Base-by-base conservation (phyloP, 768 basidiomycete species). In the Gymnopilus junonius region DNA sequence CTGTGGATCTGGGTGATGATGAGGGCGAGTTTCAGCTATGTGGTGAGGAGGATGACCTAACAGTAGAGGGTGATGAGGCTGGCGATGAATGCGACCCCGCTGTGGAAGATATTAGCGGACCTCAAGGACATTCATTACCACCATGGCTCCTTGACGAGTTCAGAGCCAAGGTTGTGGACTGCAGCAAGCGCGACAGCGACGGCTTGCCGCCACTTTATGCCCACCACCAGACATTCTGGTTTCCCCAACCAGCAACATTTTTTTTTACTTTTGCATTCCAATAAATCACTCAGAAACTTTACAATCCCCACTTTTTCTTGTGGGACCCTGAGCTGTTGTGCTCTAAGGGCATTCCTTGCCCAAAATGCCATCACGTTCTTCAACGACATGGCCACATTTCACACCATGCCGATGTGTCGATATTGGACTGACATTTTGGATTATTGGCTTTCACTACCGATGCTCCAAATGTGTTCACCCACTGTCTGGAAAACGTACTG, bases 381-480 rank as follows among this genome's bases (percentile, higher is more conserved):
- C 14, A 58, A 4, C 40, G 65, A 14, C 64, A 63, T 56, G 14
- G 21, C 3, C 21, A 46, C 25, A 62, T 61, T 23, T 23, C 32
- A 0, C 45, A 58, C 69, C 65, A 3, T 62, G 69, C 1, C 70
- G 65, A 1, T 45, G 62, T 43, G 67, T 74, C 4, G 68, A 70
- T 48, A 3, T 71, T 7, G n/a, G 59, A 67, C 8, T 40, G 0
- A 60, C 51, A 0, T 65, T 72, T 37, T 76, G 62, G 59, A 64
- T 76, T 1, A 66, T 75, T 11, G 70, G 73, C 0, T 72, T 66
- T 29, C 62, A 65, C 0, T 76, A 75, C 56, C 61, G 43, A 1
- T 74, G 73, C 54, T 53, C 42, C 0, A n/a, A 21, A 1, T 75
- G 74, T 59, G 12, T 31, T 3, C 55, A 70, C 27, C 53, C 65